Base-by-base conservation (phyloP, 225 moss, liverwort and hornwort species). In the Marchantia paleacea region DNA sequence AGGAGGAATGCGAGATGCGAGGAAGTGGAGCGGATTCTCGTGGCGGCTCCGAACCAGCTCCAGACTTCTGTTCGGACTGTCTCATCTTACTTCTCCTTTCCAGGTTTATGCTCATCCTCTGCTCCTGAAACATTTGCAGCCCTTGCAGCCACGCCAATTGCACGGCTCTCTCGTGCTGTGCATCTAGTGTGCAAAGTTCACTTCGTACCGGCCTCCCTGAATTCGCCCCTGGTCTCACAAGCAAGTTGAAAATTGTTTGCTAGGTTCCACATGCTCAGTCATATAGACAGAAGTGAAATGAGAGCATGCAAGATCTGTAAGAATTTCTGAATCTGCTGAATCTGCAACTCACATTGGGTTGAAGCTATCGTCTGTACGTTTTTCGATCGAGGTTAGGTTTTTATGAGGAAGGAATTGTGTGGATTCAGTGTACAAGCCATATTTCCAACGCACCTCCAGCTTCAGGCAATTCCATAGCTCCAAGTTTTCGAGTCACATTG, bases 391-490 rank as follows among this genome's bases (percentile, higher is more conserved):
- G 70, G 29, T 71, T 6, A 29, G 31, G 39, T 51, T 72, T 6
- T 72, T 30, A 77, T 20, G 6, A 9, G 16, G 18, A 16, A 15
- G 28, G 10, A 31, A 3, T 78, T 76, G 52, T 57, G 71, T 52
- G 80, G 28, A 55, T 77, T 80, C 73, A 86, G 82, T 78, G n/a
- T 63, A 70, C 62, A 71, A 58, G 75, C 78, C 29, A 71, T 79
- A 61, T 76, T n/a, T 79, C 16, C 75, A 50, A 31, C 39, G 52
- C 11, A 31, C 61, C 11, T 49, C 26, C 8, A 65, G 39, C 47
- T 30, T n/a, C 61, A 66, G 82, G 65, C 52, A 52, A 15, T 55
- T 84, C 65, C 84, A 87, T 78, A 80, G 73, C 77, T 82, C 82
- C 22, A 82, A 12, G 0, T 73, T 50, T 25, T 77, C 76, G 30